These are phyloP conservation scores for Neonectria hederae DNA, from an alignment of 2,329 filamentous ascomycete genomes.

Conservation along the genomic window DNA sequence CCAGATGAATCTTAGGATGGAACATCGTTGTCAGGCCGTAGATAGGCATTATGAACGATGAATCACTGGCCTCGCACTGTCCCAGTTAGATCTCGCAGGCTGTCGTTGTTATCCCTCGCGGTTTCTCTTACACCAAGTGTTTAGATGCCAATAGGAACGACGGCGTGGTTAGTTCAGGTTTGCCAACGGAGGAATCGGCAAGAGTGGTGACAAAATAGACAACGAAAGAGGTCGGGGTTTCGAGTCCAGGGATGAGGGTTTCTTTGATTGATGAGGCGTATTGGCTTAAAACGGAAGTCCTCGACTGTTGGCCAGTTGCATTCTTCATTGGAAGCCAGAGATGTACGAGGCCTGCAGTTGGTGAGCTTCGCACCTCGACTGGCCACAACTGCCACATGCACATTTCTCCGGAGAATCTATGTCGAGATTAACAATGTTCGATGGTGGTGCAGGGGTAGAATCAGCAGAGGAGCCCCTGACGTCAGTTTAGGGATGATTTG, in stretches of 20 bases:
- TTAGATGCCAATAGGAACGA: background rate
- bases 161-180: background rate
- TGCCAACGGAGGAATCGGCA: background rate
- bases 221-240: background rate
- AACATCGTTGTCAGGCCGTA: background rate
- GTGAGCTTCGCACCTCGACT: background rate
- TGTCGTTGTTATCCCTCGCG: too few species aligned
- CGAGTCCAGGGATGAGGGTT: background rate
- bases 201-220: background rate
- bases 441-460: background rate
- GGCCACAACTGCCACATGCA: background rate
- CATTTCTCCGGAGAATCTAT: background rate
- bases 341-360: background rate
- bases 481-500: background rate
- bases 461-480: background rate
- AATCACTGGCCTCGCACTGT: background rate
- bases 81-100: conserved; percentile 2
- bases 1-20: background rate
- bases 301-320: background rate
- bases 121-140: background rate
- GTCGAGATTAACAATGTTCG: background rate
- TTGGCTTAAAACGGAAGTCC: background rate
- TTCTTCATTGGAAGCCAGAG: background rate
- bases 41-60: background rate
- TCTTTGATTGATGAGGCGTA: background rate